Evolutionary conservation across 805 yeast species (phyloP), one percentile per base, ranked within the genome.

Genomic region (Henningerozyma blattae): DNA sequence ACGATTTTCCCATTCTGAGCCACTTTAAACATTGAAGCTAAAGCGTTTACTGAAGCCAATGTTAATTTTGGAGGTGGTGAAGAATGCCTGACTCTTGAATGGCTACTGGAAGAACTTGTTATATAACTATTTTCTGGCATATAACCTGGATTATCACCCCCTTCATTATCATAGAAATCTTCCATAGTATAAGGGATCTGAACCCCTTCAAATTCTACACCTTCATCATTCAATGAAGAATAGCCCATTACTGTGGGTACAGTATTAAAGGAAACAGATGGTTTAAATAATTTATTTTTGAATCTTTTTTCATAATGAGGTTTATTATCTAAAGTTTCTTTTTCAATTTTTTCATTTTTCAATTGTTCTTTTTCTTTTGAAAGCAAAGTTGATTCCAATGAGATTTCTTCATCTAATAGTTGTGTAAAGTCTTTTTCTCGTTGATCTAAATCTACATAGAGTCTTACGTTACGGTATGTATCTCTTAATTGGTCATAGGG

Each of bases 191-290:
- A 53, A 13, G 48, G 45, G 12, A 47, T 38, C 15, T 51, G 53
- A 5, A 48, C 55, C 14, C 54, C 54, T 2, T 43, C 48, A 35
- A 52, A 51, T 13, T 47, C 52, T 5, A 13, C 30, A 18, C 42
- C 44, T 12, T 30, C 34, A 10, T 45, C 48, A 4, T 46, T 42
- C 6, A 38, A 34, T 7, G 30, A 18, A 2, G 43, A 42, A 17
- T 34, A 35, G 12, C 55, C 52, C 13, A 41, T 34, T 13, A 39
- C 34, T 9, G 39, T 38, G 3, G 62, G 62, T 1, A 56, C 60
- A 1, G 62, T 57, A 30, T 57, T 47, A 35, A 56, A 56, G 1
- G 60, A 55, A 4, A 57, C 55, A 8, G 48, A 39, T n/a, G 50
- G 51, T 18, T 35, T 38, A 28, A 41, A 47, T 6, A 14, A 7